These are phyloP conservation scores for Pyrus pyrifolia DNA, from an alignment of 306 rosid species.

Conservation along the genomic window DNA sequence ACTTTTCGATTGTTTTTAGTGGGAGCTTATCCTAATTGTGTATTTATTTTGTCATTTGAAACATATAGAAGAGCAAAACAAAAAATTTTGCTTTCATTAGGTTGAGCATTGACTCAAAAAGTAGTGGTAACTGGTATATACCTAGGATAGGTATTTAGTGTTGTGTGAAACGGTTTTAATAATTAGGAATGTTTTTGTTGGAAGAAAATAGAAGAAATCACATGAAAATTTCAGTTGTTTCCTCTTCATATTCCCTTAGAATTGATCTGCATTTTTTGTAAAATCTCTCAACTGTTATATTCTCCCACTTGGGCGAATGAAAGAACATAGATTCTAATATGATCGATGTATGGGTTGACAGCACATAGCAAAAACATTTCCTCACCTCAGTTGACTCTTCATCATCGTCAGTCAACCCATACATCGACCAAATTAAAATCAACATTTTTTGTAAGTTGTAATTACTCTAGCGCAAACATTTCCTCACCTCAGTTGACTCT, in stretches of 20 bases:
- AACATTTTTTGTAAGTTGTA: background rate
- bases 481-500: too few species aligned
- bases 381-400: too few species aligned
- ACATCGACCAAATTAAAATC: too few species aligned
- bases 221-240: background rate
- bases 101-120: background rate
- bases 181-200: background rate
- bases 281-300: background rate
- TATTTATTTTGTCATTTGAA: background rate
- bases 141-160: background rate
- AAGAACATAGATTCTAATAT: too few species aligned
- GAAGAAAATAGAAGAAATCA: background rate
- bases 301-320: background rate
- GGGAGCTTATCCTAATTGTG: background rate
- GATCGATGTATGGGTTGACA: too few species aligned
- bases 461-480: too few species aligned
- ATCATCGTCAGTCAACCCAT: too few species aligned
- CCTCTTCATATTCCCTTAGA: background rate
- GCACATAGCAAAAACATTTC: too few species aligned
- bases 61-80: background rate
- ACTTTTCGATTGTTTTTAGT: background rate
- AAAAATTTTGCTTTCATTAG: background rate
- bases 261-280: too few species aligned
- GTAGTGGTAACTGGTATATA: background rate
- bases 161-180: background rate